Percentiles rank a stretch among this genome's conserved stretches.
Evolutionary conservation across 2,329 filamentous ascomycete genomes (phyloP).

Genomic region (Pseudocercospora ulei): DNA sequence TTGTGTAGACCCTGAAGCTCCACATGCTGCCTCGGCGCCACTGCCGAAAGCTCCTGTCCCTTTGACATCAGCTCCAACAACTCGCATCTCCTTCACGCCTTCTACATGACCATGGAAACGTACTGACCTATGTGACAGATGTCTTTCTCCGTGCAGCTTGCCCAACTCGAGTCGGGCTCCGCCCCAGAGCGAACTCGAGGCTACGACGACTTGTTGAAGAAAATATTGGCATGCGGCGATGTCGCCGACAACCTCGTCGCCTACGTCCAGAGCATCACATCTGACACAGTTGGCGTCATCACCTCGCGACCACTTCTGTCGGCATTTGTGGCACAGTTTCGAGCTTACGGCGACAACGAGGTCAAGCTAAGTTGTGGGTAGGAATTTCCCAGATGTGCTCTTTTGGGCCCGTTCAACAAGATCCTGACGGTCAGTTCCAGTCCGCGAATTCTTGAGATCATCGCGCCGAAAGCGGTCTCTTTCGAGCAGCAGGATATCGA

Average conservation of each 20-base stretch:
- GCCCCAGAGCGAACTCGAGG: slow-evolving; percentile 36
- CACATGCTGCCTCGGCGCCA: background rate
- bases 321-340: slow-evolving; percentile 55
- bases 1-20: background rate
- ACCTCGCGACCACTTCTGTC: slow-evolving; percentile 60
- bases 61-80: background rate
- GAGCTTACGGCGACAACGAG: slow-evolving; percentile 51
- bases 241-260: slow-evolving; percentile 55
- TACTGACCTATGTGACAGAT: background rate
- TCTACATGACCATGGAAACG: too few relatives aligned
- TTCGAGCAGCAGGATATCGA: slow-evolving; percentile 77
- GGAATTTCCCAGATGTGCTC: background rate
- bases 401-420: slow-evolving; percentile 32
- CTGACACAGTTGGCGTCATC: slow-evolving; percentile 64
- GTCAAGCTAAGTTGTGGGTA: slow-evolving; percentile 60
- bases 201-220: slow-evolving; percentile 50
- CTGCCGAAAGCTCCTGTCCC: background rate
- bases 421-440: slow-evolving; percentile 8
- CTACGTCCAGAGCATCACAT: slow-evolving; percentile 55
- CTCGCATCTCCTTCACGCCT: background rate
- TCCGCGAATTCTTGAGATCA: slow-evolving; percentile 57
- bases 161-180: slow-evolving; percentile 13
- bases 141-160: slow-evolving; percentile 11
- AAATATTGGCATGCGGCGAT: slow-evolving; percentile 44
- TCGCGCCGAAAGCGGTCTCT: slow-evolving; percentile 58